Conservation (phyloP, 352 stramenopile species). For the Hyaloperonospora arabidopsidis region DNA sequence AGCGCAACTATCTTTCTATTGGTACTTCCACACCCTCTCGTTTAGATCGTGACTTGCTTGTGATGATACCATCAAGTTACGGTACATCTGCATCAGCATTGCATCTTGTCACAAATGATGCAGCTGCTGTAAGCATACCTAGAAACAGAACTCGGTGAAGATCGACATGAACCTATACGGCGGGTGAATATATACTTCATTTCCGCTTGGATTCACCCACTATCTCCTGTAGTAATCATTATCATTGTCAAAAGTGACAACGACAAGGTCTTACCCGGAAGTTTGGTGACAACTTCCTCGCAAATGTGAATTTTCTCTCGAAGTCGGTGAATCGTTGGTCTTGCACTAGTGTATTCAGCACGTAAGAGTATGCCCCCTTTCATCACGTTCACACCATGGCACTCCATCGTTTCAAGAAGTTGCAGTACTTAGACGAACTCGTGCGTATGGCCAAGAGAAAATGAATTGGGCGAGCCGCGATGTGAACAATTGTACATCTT, state of each 20-base stretch:
- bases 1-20: constrained; percentile 40
- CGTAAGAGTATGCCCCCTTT: constrained; percentile 54
- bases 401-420: constrained; percentile 30
- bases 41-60: constrained; percentile 37
- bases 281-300: constrained; percentile 38
- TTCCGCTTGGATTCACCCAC: constrained; percentile 39
- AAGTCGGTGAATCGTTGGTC: constrained; percentile 44
- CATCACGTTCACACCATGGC: constrained; percentile 26
- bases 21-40: constrained; percentile 51
- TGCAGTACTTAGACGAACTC: constrained; percentile 25
- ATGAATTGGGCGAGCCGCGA: constrained; percentile 38
- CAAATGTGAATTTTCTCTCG: constrained; percentile 43
- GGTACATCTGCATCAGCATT: constrained; percentile 52
- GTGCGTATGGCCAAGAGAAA: constrained; percentile 41
- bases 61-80: constrained; percentile 35
- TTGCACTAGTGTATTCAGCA: constrained; percentile 45
- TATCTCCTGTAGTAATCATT: constrained; percentile 47
- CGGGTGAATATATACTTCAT: constrained; percentile 58
- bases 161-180: constrained; percentile 28
- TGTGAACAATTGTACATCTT: constrained; percentile 26
- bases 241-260: constrained; percentile 46
- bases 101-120: constrained; percentile 33
- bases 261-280: constrained; percentile 31
- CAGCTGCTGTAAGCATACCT: constrained; percentile 57
- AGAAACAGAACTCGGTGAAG: constrained; percentile 56